Conservation (phyloP, 495 filamentous ascomycete species). For the Lichenothelia convexa region DNA sequence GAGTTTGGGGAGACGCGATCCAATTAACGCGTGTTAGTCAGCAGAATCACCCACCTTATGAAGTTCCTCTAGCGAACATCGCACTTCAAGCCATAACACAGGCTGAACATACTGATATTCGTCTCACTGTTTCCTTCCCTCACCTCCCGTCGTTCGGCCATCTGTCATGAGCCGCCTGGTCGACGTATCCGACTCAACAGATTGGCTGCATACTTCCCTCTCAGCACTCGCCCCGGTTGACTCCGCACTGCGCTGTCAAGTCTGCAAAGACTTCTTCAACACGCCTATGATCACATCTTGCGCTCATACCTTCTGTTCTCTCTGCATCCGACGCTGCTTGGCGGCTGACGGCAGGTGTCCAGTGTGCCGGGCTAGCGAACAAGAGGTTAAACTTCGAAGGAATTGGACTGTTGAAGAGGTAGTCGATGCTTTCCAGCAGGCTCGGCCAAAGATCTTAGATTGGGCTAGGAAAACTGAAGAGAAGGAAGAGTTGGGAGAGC, state of each 20-base stretch:
- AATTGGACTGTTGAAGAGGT: slow-evolving; percentile 74
- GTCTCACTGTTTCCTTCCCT: not conserved
- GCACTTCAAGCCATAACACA: too few species aligned
- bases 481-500: slow-evolving; percentile 9
- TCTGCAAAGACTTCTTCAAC: slow-evolving; percentile 94
- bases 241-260: slow-evolving; percentile 73
- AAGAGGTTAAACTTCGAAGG: slow-evolving; percentile 64
- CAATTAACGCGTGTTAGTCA: too few species aligned
- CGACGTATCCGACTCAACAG: slow-evolving; percentile 72
- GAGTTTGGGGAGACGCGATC: too few species aligned
- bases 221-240: slow-evolving; percentile 58
- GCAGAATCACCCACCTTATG: too few species aligned
- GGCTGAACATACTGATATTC: too few species aligned
- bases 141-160: not conserved
- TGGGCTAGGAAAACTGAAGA: slow-evolving; percentile 34
- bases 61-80: too few species aligned
- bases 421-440: slow-evolving; percentile 56
- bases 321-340: slow-evolving; percentile 78
- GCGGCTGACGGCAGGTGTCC: slow-evolving; percentile 72
- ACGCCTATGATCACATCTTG: slow-evolving; percentile 90
- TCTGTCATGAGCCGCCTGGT: slow-evolving; percentile 8
- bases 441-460: slow-evolving; percentile 41
- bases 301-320: slow-evolving; percentile 89
- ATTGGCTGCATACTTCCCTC: slow-evolving; percentile 76
- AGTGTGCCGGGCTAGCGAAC: slow-evolving; percentile 53